A percentile compares a stretch with the other conserved stretches of the same genome.
Evolutionary conservation across 371 early-diverging fungal genomes (phyloP).

Genomic region (Entomophthora muscae): DNA sequence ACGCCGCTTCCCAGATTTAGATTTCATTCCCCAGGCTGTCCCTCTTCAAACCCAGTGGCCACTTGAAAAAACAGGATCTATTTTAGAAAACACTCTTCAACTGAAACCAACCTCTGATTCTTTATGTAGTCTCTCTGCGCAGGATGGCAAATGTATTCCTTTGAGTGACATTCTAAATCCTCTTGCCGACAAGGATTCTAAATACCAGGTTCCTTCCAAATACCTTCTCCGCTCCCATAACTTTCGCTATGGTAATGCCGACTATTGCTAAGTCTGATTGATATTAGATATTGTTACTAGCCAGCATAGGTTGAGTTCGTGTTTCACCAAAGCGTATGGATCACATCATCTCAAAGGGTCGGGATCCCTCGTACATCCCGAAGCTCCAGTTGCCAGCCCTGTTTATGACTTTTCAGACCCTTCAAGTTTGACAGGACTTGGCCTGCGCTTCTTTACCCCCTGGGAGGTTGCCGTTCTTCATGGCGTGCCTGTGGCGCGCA

Average conservation of each 20-base stretch:
- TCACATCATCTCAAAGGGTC: constrained; percentile 17
- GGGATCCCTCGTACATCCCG: constrained; percentile 13
- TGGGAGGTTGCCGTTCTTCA: constrained; percentile 56
- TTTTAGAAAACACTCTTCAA: background rate
- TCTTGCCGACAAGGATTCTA: background rate
- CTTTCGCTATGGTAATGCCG: background rate
- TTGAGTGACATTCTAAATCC: background rate
- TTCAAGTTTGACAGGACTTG: constrained; percentile 26
- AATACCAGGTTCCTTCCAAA: background rate
- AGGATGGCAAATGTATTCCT: background rate
- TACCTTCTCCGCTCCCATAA: background rate
- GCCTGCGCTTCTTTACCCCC: constrained; percentile 57
- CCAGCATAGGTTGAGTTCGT: background rate
- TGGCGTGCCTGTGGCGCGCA: constrained; percentile 35
- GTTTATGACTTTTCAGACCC: constrained; percentile 28
- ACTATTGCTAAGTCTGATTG: too few species aligned
- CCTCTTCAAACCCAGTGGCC: background rate
- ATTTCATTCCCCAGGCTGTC: background rate
- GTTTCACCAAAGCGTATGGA: constrained; percentile 14
- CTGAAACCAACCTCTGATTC: background rate
- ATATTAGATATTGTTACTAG: background rate
- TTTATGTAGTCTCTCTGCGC: background rate
- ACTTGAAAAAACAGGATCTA: background rate
- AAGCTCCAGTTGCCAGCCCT: constrained; percentile 12
- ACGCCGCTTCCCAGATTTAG: background rate